phyloP scores from a whole-genome alignment of 192 early-diverging fungal species.

The Coemansia sp. region DNA sequence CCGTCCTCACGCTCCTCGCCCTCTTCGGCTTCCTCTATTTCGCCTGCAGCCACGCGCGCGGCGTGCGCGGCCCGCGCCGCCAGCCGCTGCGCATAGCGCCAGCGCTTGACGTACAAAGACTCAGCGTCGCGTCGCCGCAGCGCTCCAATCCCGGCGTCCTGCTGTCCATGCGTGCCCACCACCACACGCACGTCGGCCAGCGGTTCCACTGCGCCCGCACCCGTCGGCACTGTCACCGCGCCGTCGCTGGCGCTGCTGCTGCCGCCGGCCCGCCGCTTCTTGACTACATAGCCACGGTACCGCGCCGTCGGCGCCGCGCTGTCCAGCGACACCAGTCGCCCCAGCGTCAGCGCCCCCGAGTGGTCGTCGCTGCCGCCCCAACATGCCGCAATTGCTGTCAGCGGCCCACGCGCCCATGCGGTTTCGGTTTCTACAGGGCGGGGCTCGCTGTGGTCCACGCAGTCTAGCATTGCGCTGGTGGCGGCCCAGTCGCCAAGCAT shows the following conservation, averaged over 20 bases:
- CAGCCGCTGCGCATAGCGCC: conserved; percentile 38
- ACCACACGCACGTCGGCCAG: conserved; percentile 22
- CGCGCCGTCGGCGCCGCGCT: conserved; percentile 14
- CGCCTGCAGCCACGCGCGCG: conserved; percentile 29
- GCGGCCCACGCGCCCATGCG: neutral
- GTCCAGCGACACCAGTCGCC: conserved; percentile 20
- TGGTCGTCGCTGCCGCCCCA: neutral
- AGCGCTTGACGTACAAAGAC: conserved; percentile 36
- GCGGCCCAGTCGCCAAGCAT: conserved; percentile 37
- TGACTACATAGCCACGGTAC: conserved; percentile 47
- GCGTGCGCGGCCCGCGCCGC: conserved; percentile 26
- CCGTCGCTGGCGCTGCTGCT: conserved; percentile 4
- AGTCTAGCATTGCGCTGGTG: conserved; percentile 13
- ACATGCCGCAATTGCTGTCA: neutral
- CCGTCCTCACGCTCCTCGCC: conserved; percentile 48
- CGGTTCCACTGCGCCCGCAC: conserved; percentile 28
- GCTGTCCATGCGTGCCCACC: conserved; percentile 35
- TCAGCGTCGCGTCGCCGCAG: conserved; percentile 34
- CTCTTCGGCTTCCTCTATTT: conserved; percentile 49
- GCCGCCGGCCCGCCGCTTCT: conserved; percentile 23
- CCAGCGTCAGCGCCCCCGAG: conserved; percentile 10
- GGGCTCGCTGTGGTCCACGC: conserved; percentile 6
- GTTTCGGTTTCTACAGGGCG: no score
- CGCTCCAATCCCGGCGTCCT: conserved; percentile 23
- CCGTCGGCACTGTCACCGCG: conserved; percentile 19